Conservation (phyloP, 306 rosid species). For the Amphicarpaea edgeworthii region DNA sequence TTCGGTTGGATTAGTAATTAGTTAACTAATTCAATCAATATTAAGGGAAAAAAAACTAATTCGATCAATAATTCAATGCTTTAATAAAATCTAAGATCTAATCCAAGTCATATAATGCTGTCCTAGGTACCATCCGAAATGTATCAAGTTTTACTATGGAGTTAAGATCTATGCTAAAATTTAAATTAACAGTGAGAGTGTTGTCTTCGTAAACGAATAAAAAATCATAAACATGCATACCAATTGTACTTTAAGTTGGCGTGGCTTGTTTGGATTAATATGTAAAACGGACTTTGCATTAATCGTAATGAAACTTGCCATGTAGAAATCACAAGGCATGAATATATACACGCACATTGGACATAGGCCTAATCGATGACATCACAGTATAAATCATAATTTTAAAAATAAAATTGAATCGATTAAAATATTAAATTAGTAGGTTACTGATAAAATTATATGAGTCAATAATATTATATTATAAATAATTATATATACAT, state of each 20-base stretch:
- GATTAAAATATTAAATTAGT: no score
- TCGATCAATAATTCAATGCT: background rate
- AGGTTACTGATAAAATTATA: no score
- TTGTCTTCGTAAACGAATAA: background rate
- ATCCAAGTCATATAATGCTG: background rate
- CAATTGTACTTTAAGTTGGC: background rate
- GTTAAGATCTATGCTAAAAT: background rate
- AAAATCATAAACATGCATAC: background rate
- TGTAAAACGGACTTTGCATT: background rate
- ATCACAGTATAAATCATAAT: no score
- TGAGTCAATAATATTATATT: no score
- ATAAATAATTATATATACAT: no score
- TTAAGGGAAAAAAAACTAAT: no score
- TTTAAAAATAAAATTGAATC: no score
- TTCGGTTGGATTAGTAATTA: no score
- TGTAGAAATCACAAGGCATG: background rate
- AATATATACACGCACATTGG: background rate
- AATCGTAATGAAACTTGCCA: background rate
- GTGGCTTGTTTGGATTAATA: slow-evolving; percentile 15
- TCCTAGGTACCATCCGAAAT: background rate
- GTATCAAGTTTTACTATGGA: background rate
- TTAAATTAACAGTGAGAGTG: background rate
- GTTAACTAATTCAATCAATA: no score
- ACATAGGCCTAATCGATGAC: background rate
- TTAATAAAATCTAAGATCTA: background rate